Evolutionary conservation across 2,329 filamentous ascomycete species (phyloP).

Genomic region (Neofusicoccum umdonicola): DNA sequence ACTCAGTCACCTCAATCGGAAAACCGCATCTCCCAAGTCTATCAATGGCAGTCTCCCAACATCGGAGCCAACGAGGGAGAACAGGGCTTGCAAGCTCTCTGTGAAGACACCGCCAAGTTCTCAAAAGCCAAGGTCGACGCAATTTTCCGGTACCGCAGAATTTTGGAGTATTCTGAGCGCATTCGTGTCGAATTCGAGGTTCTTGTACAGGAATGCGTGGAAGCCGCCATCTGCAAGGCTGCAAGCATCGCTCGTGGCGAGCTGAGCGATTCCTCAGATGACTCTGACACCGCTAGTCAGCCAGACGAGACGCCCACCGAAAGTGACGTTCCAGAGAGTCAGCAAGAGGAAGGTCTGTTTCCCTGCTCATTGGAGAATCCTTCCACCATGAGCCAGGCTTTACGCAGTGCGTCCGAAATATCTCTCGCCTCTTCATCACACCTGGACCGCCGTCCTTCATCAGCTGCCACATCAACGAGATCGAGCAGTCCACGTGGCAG

Average conservation of each 20-base stretch:
- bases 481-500: slow-evolving; percentile 90
- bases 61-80: slow-evolving; percentile 86
- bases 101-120: slow-evolving; percentile 81
- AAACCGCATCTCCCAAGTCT: slow-evolving; percentile 86
- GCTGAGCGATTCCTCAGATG: slow-evolving; percentile 68
- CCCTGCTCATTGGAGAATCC: slow-evolving; percentile 57
- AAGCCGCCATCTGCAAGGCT: slow-evolving; percentile 86
- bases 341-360: slow-evolving; percentile 57
- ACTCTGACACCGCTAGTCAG: slow-evolving; percentile 16
- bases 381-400: slow-evolving; percentile 56
- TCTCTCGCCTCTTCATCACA: slow-evolving; percentile 39
- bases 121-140: slow-evolving; percentile 89
- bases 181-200: slow-evolving; percentile 92
- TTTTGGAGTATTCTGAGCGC: slow-evolving; percentile 93
- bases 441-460: slow-evolving; percentile 54
- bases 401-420: slow-evolving; percentile 55
- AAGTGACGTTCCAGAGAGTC: slow-evolving; percentile 41
- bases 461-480: slow-evolving; percentile 71
- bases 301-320: slow-evolving; percentile 20
- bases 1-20: slow-evolving; percentile 96
- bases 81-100: slow-evolving; percentile 82
- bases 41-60: slow-evolving; percentile 95
- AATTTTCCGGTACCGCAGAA: slow-evolving; percentile 83
- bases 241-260: slow-evolving; percentile 82
- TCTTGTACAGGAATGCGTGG: slow-evolving; percentile 91